Evolutionary conservation across 2,329 filamentous ascomycete species (phyloP).

Genomic region (Calonectria honghensis): DNA sequence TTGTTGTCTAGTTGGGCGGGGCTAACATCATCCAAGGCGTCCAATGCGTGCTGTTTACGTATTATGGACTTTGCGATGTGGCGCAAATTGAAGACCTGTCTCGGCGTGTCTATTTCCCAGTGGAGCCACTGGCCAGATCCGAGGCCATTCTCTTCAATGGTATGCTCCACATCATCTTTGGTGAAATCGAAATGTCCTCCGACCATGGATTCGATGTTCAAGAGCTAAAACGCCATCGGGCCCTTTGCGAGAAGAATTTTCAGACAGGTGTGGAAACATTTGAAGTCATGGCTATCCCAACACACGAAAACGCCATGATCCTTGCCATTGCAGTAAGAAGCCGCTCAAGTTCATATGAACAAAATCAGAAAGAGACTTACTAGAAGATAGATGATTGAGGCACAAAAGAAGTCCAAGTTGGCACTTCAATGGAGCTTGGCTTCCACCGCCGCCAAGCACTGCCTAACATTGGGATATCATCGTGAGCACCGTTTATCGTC

Average conservation of each 20-base stretch:
- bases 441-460: conserved; percentile 29
- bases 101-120: conserved; percentile 25
- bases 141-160: conserved; percentile 27
- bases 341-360: background rate
- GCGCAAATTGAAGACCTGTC: conserved; percentile 11
- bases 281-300: conserved; percentile 21
- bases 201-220: background rate
- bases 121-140: conserved; percentile 8
- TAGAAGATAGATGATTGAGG: conserved; percentile 18
- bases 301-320: conserved; percentile 31
- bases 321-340: conserved; percentile 21
- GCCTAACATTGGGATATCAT: conserved; percentile 32
- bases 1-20: no score
- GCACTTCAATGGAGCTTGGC: conserved; percentile 33
- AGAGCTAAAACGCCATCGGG: background rate
- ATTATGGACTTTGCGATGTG: conserved; percentile 14
- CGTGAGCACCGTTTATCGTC: conserved; percentile 15
- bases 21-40: background rate
- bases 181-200: background rate
- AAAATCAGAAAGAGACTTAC: background rate
- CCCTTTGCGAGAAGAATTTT: conserved; percentile 32
- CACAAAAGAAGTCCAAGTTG: conserved; percentile 22
- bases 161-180: conserved; percentile 19
- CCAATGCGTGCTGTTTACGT: conserved; percentile 14
- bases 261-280: conserved; percentile 25